phyloP scores from a whole-genome alignment of 768 basidiomycete species.

The Suillus subalutaceus region DNA sequence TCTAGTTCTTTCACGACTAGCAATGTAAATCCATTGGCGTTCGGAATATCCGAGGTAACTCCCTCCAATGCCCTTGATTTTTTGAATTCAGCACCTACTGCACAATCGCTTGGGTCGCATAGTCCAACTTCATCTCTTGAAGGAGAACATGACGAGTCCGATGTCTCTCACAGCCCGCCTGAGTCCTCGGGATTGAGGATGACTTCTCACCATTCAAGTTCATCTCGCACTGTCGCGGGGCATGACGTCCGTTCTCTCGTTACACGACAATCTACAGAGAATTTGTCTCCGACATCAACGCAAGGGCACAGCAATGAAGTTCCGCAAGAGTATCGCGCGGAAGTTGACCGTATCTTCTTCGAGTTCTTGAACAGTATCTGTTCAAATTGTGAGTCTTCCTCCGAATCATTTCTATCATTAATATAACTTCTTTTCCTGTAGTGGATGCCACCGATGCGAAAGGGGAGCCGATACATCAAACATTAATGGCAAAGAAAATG shows the following conservation, averaged over 20 bases:
- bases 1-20: slow-evolving; percentile 57
- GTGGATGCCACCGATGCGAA: slow-evolving; percentile 94
- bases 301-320: slow-evolving; percentile 59
- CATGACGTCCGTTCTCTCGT: slow-evolving; percentile 21
- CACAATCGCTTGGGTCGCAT: slow-evolving; percentile 18
- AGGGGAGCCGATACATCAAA: slow-evolving; percentile 97
- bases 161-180: slow-evolving; percentile 39
- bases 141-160: slow-evolving; percentile 54
- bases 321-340: slow-evolving; percentile 76
- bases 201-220: slow-evolving; percentile 27
- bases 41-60: slow-evolving; percentile 35
- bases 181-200: slow-evolving; percentile 29
- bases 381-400: slow-evolving; percentile 73
- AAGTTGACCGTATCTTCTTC: slow-evolving; percentile 91
- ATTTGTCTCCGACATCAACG: slow-evolving; percentile 19
- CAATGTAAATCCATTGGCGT: slow-evolving; percentile 42
- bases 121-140: slow-evolving; percentile 46
- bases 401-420: slow-evolving; percentile 15
- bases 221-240: slow-evolving; percentile 20
- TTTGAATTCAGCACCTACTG: slow-evolving; percentile 21
- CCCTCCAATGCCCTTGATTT: slow-evolving; percentile 34
- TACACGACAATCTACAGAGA: slow-evolving; percentile 29
- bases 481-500: slow-evolving; percentile 99
- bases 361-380: slow-evolving; percentile 87
- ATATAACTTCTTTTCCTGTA: slow-evolving; percentile 38